Percentiles rank a stretch among this genome's conserved stretches.
These are phyloP conservation scores for Hondaea fermentalgiana DNA, from an alignment of 108 stramenopile species.

Conservation along the genomic window DNA sequence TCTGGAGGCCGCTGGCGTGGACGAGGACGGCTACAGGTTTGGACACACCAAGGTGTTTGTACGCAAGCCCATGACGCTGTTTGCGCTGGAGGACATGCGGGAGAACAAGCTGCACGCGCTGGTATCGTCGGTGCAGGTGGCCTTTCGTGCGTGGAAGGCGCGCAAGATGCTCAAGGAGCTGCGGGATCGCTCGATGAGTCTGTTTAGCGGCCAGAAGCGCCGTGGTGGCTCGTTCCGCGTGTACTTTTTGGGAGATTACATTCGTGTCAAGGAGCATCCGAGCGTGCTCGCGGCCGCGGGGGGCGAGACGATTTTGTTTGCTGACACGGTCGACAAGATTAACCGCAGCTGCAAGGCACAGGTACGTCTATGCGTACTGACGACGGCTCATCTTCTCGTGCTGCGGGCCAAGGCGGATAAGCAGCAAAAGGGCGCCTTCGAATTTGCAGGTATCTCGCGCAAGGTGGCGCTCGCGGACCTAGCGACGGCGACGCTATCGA, in stretches of 20 bases:
- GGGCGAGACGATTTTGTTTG: background rate
- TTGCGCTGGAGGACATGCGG: background rate
- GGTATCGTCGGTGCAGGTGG: background rate
- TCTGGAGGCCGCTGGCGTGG: background rate
- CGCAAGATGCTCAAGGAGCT: slow-evolving; percentile 15
- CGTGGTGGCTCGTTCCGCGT: background rate
- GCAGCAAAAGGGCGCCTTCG: background rate
- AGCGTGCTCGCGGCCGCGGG: background rate
- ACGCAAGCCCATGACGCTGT: slow-evolving; percentile 22
- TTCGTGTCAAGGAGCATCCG: background rate
- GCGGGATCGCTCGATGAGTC: background rate
- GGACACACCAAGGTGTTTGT: slow-evolving; percentile 42
- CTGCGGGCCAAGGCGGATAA: background rate
- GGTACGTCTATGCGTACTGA: background rate
- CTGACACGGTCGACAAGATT: background rate
- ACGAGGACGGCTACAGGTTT: slow-evolving; percentile 17
- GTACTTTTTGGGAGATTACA: background rate
- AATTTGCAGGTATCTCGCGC: background rate
- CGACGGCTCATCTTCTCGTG: background rate
- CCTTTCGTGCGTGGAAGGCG: background rate
- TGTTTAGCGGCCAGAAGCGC: background rate
- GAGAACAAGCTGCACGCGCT: background rate
- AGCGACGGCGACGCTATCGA: background rate
- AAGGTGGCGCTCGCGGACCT: background rate
- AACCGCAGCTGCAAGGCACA: background rate